These are phyloP conservation scores for Penicillium maclennaniae DNA, from an alignment of 495 filamentous ascomycete species.

Conservation along the genomic window DNA sequence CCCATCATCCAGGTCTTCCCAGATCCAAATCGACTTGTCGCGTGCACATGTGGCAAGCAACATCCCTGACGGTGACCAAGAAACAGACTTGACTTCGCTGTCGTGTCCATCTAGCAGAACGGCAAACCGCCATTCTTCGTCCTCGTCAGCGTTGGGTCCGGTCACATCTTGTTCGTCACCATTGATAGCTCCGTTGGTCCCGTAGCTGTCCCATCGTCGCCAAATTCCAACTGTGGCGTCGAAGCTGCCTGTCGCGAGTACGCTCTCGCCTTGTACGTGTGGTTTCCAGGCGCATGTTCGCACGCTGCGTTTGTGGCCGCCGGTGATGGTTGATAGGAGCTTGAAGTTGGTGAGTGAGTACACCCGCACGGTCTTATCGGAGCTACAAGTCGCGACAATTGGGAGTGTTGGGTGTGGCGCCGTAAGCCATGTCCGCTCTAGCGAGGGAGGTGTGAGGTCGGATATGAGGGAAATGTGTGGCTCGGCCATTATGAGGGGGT, in stretches of 20 bases:
- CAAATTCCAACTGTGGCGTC: slow-evolving; percentile 88
- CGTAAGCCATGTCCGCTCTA: slow-evolving; percentile 78
- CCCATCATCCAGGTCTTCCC: slow-evolving; percentile 81
- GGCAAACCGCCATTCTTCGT: slow-evolving; percentile 83
- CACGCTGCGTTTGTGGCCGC: slow-evolving; percentile 85
- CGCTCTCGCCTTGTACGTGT: slow-evolving; percentile 55
- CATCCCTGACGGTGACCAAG: slow-evolving; percentile 75
- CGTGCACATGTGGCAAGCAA: slow-evolving; percentile 84
- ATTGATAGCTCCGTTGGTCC: neutral
- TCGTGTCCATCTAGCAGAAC: slow-evolving; percentile 91
- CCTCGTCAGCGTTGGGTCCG: slow-evolving; percentile 44
- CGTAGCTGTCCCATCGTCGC: slow-evolving; percentile 59
- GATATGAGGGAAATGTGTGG: slow-evolving; percentile 26
- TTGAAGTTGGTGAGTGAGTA: slow-evolving; percentile 80
- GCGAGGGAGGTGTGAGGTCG: slow-evolving; percentile 56
- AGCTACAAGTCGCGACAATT: slow-evolving; percentile 81
- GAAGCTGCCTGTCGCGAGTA: slow-evolving; percentile 87
- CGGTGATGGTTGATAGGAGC: slow-evolving; percentile 71
- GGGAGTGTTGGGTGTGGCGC: slow-evolving; percentile 83
- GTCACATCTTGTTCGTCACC: neutral
- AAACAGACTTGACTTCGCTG: slow-evolving; percentile 82
- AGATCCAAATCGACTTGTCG: slow-evolving; percentile 98
- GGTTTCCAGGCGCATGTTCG: slow-evolving; percentile 84
- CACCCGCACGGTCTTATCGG: slow-evolving; percentile 78
- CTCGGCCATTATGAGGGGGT: slow-evolving; percentile 2